These are phyloP conservation scores for Xerocomellus chrysenteron DNA, from an alignment of 768 basidiomycete genomes.

Conservation along the genomic window DNA sequence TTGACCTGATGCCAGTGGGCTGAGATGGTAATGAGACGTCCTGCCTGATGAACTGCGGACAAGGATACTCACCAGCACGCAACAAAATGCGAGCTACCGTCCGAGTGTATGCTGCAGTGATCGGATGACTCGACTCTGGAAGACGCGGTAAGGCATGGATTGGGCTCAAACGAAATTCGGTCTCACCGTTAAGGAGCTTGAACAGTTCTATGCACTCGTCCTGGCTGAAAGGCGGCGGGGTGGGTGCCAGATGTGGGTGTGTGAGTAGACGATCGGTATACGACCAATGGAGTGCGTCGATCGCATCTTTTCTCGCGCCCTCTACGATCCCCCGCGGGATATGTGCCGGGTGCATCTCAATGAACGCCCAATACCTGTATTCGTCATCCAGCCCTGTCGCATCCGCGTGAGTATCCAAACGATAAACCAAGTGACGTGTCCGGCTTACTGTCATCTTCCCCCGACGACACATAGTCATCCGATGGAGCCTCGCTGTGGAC, in stretches of 20 bases:
- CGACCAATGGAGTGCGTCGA: conserved; percentile 77
- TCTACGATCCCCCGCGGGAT: conserved; percentile 46
- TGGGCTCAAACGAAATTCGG: neutral
- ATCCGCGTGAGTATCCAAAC: neutral
- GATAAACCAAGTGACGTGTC: neutral
- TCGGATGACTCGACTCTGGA: conserved; percentile 22
- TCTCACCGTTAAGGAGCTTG: conserved; percentile 46
- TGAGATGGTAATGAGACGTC: conserved; percentile 8
- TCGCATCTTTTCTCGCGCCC: conserved; percentile 62
- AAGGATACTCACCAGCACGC: conserved; percentile 55
- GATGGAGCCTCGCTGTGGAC: conserved; percentile 48
- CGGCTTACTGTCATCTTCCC: conserved; percentile 43
- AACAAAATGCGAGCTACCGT: conserved; percentile 68
- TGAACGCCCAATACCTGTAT: conserved; percentile 79
- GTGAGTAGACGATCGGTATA: conserved; percentile 78
- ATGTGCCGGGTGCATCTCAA: conserved; percentile 80
- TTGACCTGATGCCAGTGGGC: conserved; percentile 70
- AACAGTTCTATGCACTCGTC: conserved; percentile 78
- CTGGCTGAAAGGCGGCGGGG: conserved; percentile 68
- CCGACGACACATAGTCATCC: conserved; percentile 22
- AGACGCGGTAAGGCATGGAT: conserved; percentile 1
- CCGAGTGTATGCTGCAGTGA: conserved; percentile 51
- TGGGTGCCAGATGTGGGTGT: conserved; percentile 41
- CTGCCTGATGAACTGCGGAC: neutral
- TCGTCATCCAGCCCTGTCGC: conserved; percentile 66